phyloP scores from a whole-genome alignment of 1,284 basidiomycete genomes.

The Ceratobasidium sp. region DNA sequence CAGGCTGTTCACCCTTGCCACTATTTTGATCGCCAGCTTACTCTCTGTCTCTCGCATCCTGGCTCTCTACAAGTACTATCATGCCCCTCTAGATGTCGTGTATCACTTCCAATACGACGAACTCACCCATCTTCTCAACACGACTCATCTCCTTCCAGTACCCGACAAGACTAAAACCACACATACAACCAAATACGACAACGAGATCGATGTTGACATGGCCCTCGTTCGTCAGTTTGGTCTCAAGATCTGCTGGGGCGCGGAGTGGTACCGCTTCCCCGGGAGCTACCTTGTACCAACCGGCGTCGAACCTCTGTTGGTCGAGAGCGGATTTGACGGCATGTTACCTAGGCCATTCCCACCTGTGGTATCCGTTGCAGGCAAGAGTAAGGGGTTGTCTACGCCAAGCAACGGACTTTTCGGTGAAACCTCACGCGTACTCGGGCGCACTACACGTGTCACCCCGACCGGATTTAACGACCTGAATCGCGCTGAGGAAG shows the following conservation, averaged over 20 bases:
- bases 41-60: constrained; percentile 81
- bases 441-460: constrained; percentile 55
- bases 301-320: constrained; percentile 81
- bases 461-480: constrained; percentile 83
- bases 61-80: constrained; percentile 88
- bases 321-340: constrained; percentile 90
- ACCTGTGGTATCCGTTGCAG: constrained; percentile 27
- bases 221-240: constrained; percentile 73
- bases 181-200: constrained; percentile 53
- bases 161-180: constrained; percentile 45
- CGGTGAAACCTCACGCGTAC: constrained; percentile 12
- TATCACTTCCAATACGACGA: constrained; percentile 79
- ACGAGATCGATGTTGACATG: constrained; percentile 71
- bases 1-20: constrained; percentile 73
- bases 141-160: constrained; percentile 65
- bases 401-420: constrained; percentile 13
- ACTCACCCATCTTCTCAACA: constrained; percentile 79
- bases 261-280: constrained; percentile 97
- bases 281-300: constrained; percentile 88
- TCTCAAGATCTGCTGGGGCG: constrained; percentile 85
- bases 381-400: constrained; percentile 47
- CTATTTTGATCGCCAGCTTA: constrained; percentile 68
- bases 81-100: constrained; percentile 81
- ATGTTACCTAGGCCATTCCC: constrained; percentile 86
- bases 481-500: constrained; percentile 76